Evolutionary conservation across 768 basidiomycete species (phyloP), one percentile per base, ranked within the genome.

Genomic region (Chalciporus sphaerocephalus): DNA sequence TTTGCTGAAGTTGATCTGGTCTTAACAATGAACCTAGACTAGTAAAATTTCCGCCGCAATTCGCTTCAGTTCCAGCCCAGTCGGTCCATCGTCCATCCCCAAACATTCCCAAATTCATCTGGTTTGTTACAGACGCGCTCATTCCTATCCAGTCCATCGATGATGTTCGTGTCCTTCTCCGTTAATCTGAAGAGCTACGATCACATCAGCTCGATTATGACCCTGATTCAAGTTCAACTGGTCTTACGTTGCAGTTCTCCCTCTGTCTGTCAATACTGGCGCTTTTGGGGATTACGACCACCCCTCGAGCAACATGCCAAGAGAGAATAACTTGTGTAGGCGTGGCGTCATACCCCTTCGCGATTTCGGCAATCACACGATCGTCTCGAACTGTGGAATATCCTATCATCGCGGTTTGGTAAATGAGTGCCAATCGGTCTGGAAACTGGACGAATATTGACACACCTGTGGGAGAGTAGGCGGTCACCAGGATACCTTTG

Each of bases 91-190:
- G 69, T 64, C 69, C 70, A 73, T 1, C 71, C 70, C n/a, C 51
- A 68, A 5, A 74, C 67, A 24, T 56, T 58, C 17, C 66, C 66
- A 12, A 65, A 57, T 33, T 59, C 58, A 28, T 72, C 63, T 1
- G 60, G 55, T 46, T 60, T 61, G 51, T 71, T 78, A 64, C 72
- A 74, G 69, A 10, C 58, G 65, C 4, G 69, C 30, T 47, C 67
- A 28, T 59, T 55, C 35, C 51, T 50, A 58, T 82, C 73, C 16
- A 82, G 57, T 0, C 40, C 52, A 46, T 71, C 61, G 22, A 80
- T 62, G 17, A 50, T 50, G 22, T 70, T 48, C 52, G 76, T 69
- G 32, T 80, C 74, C 22, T 68, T 62, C 3, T 49, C 42, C 1
- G 60, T 52, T 6, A 74, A 60, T 16, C 58, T 49, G 20, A 72